A percentile compares a stretch with the other conserved stretches of the same genome.
Conservation (phyloP, 2,329 filamentous ascomycete species). For the Pseudogymnoascus sp. region DNA sequence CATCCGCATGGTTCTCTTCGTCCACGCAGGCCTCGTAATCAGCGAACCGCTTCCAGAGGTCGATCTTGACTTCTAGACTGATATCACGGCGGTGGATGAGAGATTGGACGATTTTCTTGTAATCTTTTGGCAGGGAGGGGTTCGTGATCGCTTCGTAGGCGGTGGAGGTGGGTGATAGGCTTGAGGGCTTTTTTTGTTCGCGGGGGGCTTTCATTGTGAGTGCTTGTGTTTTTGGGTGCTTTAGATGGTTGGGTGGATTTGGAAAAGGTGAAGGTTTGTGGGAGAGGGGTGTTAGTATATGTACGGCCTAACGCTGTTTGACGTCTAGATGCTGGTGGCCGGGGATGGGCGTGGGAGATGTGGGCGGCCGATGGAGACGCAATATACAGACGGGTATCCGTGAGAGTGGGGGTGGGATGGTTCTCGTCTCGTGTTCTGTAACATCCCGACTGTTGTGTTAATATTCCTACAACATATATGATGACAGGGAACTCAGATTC, state of each 20-base stretch:
- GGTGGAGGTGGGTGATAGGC: background rate
- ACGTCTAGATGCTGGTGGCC: background rate
- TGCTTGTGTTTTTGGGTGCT: background rate
- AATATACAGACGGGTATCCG: background rate
- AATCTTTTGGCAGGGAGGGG: background rate
- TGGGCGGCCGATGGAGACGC: background rate
- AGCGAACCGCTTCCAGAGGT: background rate
- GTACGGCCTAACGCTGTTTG: background rate
- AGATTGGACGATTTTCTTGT: background rate
- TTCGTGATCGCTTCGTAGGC: background rate
- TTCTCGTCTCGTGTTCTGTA: background rate
- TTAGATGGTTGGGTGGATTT: background rate
- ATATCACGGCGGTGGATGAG: background rate
- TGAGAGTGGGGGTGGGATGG: background rate
- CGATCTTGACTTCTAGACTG: background rate
- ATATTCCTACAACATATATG: background rate
- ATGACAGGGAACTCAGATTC: background rate
- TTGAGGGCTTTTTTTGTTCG: background rate
- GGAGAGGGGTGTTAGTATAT: background rate
- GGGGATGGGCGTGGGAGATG: background rate
- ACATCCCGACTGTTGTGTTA: background rate
- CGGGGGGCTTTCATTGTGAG: background rate
- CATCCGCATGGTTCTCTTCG: background rate
- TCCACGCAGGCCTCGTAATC: conserved; percentile 1
- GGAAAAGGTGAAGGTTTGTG: background rate